These are phyloP conservation scores for Scheffersomyces amazonensis DNA, from an alignment of 805 yeast genomes.

Conservation along the genomic window DNA sequence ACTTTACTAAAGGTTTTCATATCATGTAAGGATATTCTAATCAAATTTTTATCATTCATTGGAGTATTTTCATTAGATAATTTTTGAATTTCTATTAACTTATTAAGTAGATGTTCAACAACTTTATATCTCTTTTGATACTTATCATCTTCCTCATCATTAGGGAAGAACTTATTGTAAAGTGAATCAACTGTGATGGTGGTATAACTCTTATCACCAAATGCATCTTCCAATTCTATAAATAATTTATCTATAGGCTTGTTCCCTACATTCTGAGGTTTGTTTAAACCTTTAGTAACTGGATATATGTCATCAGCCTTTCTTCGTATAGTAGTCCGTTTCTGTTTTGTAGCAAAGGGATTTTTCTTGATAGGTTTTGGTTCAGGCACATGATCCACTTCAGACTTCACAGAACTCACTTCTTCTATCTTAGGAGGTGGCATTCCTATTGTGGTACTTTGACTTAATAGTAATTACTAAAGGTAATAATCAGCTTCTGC, in stretches of 20 bases:
- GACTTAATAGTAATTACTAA: too few relatives aligned
- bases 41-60: slow-evolving; percentile 28
- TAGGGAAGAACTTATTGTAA: slow-evolving; percentile 6
- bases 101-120: slow-evolving; percentile 32
- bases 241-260: slow-evolving; percentile 36
- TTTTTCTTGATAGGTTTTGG: slow-evolving; percentile 18
- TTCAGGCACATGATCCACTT: neutral
- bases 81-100: slow-evolving; percentile 37
- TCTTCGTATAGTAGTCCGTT: slow-evolving; percentile 27
- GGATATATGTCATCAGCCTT: slow-evolving; percentile 31
- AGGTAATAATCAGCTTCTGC: too few relatives aligned
- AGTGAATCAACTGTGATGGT: slow-evolving; percentile 16
- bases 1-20: slow-evolving; percentile 69
- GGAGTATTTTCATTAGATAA: slow-evolving; percentile 17
- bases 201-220: slow-evolving; percentile 20
- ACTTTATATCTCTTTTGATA: slow-evolving; percentile 10
- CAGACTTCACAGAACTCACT: neutral
- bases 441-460: too few relatives aligned
- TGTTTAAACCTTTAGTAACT: slow-evolving; percentile 29
- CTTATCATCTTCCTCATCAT: neutral
- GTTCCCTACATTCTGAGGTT: slow-evolving; percentile 23
- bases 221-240: slow-evolving; percentile 20
- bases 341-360: slow-evolving; percentile 24
- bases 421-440: slow-evolving; percentile 7
- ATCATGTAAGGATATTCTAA: slow-evolving; percentile 80